Conservation (phyloP, 768 basidiomycete species). For the Termitomyces sp. region DNA sequence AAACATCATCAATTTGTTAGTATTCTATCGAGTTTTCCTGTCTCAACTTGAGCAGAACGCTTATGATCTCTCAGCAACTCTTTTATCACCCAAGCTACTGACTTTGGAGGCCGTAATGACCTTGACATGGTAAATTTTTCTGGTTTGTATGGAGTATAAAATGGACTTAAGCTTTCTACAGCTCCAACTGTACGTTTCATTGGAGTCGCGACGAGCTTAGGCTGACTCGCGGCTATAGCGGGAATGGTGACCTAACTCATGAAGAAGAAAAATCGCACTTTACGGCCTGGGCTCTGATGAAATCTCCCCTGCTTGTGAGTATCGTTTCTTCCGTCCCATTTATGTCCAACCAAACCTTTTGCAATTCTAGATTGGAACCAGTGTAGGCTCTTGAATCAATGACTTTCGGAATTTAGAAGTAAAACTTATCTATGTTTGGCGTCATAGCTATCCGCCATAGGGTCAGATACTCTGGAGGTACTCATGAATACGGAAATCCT, state of each 20-base stretch:
- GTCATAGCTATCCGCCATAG: constrained; percentile 40
- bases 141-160: background rate
- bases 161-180: constrained; percentile 14
- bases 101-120: constrained; percentile 67
- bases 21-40: background rate
- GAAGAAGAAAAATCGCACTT: constrained; percentile 71
- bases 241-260: constrained; percentile 59
- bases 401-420: background rate
- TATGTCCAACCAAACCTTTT: background rate
- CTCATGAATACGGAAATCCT: constrained; percentile 62
- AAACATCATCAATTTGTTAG: constrained; percentile 56
- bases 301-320: constrained; percentile 50
- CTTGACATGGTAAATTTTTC: constrained; percentile 53
- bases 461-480: constrained; percentile 48
- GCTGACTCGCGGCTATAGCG: constrained; percentile 28
- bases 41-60: background rate
- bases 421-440: background rate
- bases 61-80: constrained; percentile 45
- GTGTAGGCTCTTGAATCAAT: constrained; percentile 2
- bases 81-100: constrained; percentile 59
- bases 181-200: constrained; percentile 48
- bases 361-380: constrained; percentile 9
- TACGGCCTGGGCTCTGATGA: constrained; percentile 71
- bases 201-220: background rate
- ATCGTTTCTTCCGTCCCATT: background rate